phyloP scores from a whole-genome alignment of 2,329 filamentous ascomycete genomes.

The Sporothrix mexicana region DNA sequence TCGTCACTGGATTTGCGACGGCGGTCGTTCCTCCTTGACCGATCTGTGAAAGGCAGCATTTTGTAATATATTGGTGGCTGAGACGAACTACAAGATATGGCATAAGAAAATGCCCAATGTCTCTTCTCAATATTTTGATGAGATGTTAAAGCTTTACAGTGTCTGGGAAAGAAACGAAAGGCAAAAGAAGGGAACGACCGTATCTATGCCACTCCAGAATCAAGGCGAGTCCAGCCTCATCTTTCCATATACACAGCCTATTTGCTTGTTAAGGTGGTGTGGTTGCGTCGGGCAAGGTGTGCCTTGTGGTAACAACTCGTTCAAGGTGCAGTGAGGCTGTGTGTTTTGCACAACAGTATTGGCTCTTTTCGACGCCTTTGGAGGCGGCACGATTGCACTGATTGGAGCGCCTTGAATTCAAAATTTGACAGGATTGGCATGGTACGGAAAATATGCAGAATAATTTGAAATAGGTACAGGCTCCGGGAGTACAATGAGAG shows the following conservation, averaged over 20 bases:
- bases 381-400: not conserved
- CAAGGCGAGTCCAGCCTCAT: constrained; percentile 4
- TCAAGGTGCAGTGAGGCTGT: constrained; percentile 3
- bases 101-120: too few relatives aligned
- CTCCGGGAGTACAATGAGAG: not conserved
- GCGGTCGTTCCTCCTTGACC: not conserved
- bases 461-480: not conserved
- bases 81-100: too few relatives aligned
- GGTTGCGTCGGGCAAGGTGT: not conserved
- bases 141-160: too few relatives aligned
- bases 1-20: not conserved
- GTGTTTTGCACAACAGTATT: not conserved
- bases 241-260: too few relatives aligned
- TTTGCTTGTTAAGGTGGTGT: not conserved
- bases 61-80: too few relatives aligned
- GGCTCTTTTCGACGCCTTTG: not conserved
- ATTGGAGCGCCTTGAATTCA: constrained; percentile 7
- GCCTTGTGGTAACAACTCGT: not conserved
- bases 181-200: not conserved
- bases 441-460: not conserved
- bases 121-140: too few relatives aligned
- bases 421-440: not conserved
- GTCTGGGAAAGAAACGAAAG: too few relatives aligned
- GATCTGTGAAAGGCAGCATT: not conserved
- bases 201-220: not conserved